Percentiles rank a stretch among this genome's conserved stretches.
phyloP scores from a whole-genome alignment of 2,329 filamentous ascomycete species.

The Hyphodiscus sp. region DNA sequence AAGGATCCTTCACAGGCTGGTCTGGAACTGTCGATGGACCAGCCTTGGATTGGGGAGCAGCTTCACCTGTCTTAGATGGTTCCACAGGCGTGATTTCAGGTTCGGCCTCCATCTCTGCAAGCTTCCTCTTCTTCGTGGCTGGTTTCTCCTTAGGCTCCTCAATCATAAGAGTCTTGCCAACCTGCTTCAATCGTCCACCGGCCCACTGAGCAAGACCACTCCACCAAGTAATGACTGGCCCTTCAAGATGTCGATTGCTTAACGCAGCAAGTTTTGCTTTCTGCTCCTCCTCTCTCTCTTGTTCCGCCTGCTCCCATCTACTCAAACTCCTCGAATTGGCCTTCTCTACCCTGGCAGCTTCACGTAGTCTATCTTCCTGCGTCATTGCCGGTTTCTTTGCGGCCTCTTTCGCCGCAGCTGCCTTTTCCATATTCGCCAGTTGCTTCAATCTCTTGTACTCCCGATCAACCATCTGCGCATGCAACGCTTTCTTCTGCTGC shows the following conservation, averaged over 20 bases:
- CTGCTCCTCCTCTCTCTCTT: constrained; percentile 77
- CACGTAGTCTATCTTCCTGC: constrained; percentile 75
- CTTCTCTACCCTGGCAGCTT: constrained; percentile 78
- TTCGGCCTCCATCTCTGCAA: constrained; percentile 40
- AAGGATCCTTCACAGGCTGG: not conserved
- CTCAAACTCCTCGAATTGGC: constrained; percentile 86
- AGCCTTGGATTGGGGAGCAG: not conserved
- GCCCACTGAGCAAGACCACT: constrained; percentile 83
- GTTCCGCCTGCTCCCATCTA: constrained; percentile 90
- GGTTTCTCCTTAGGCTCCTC: constrained; percentile 49
- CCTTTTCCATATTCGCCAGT: constrained; percentile 57
- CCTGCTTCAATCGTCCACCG: constrained; percentile 64
- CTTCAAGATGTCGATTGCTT: constrained; percentile 78
- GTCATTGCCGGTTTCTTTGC: constrained; percentile 77
- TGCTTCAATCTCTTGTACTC: constrained; percentile 66
- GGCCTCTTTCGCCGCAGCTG: constrained; percentile 56
- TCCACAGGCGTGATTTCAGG: constrained; percentile 3
- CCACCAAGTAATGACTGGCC: constrained; percentile 87
- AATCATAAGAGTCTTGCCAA: constrained; percentile 59
- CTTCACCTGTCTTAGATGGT: not conserved
- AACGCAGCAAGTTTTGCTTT: constrained; percentile 78
- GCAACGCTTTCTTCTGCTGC: constrained; percentile 47
- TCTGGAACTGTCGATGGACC: not conserved
- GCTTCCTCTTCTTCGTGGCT: constrained; percentile 42
- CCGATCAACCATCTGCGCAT: constrained; percentile 68